Evolutionary conservation across 805 yeast genomes (phyloP), one percentile per base, ranked within the genome.

Genomic region (Blastobotrys robertii): DNA sequence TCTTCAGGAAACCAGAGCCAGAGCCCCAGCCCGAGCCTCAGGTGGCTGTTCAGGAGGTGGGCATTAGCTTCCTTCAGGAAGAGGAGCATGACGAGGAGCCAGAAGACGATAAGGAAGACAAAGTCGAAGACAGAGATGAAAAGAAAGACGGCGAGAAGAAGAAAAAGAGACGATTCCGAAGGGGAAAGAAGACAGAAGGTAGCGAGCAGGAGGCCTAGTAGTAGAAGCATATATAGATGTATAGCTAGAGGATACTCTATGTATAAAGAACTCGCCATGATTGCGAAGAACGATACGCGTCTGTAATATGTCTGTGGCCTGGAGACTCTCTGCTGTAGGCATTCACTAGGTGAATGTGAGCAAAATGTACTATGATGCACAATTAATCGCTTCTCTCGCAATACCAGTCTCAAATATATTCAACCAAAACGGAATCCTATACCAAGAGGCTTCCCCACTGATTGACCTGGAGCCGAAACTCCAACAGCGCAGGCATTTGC

Each of bases 351-450:
- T 29, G 7, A 29, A 33, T 10, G 35, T 28, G 30, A 36, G 30
- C 47, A 31, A 35, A 42, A 35, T 41, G 50, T 47, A 47, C 50
- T 47, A 44, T 47, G 48, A 47, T 44, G 46, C 48, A 47, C 25
- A 19, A 19, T 19, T 19, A 19, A 31, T n/a, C 34, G 13, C 34
- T 31, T 31, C 34, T 31, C 34, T 19, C 6, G 25, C 25, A 19
- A 19, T 19, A 19, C 50, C 31, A 14, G 31, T 37, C 10, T 42
- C 42, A 28, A 19, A 19, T 19, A 19, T 19, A 19, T 19, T 19
- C 25, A 19, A 19, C 25, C 25, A 19, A 19, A 19, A 19, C 25
- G 25, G 25, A 4, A 35, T 45, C 48, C 42, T 9, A 41, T 41
- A 42, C 42, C 9, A 15, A 13, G 31, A 37, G 19, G 30, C 29